Base-by-base conservation (phyloP, 192 early-diverging fungal genomes). In the Rhizophlyctis rosea region DNA sequence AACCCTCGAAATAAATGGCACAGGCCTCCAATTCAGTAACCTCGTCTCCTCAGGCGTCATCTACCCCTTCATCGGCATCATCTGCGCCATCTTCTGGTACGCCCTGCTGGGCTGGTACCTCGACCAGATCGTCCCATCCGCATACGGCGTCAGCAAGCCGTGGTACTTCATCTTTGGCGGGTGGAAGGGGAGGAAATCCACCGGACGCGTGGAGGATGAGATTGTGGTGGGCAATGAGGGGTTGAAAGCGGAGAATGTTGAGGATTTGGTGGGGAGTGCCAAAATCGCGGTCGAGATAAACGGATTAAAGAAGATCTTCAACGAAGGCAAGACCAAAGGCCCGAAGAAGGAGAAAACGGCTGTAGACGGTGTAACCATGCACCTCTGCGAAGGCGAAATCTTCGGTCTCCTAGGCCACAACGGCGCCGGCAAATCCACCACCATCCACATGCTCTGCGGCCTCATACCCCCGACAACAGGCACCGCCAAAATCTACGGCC, bases 361-460 rank as follows among this genome's bases (percentile, higher is more conserved):
- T 44, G 7, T 18, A 44, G 39, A 18, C 39, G 9, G 9, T 7
- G 7, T 44, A 39, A 76, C 78, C 59, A 63, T 71, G 7, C 74
- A 81, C 48, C 71, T 81, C 62, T 2, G 62, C 54, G 48, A 50
- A 16, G 24, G 24, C n/a, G n/a, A 23, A 3, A 39, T 4, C 3
- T 24, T 74, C 68, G 73, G 60, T 7, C 61, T 89, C 30, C 68
- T 87, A 4, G 86, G 88, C 36, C 83, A 80, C 58, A 87, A 86
- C 61, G 82, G 87, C 18, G 85, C 87, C 34, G 87, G 88, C 31
- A 89, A 88, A 64, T 79, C 81, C 23, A 82, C 87, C 0, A 75
- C 83, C 34, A 88, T 90, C 59, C 77, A 80, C 64, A 87, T 88
- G 51, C 71, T 90, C 5, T 82, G 84, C 4, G 88, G 88, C 34